Evolutionary conservation across 352 stramenopile genomes (phyloP), one percentile per base, ranked within the genome.

Genomic region (Globisporangium acanthophoron): DNA sequence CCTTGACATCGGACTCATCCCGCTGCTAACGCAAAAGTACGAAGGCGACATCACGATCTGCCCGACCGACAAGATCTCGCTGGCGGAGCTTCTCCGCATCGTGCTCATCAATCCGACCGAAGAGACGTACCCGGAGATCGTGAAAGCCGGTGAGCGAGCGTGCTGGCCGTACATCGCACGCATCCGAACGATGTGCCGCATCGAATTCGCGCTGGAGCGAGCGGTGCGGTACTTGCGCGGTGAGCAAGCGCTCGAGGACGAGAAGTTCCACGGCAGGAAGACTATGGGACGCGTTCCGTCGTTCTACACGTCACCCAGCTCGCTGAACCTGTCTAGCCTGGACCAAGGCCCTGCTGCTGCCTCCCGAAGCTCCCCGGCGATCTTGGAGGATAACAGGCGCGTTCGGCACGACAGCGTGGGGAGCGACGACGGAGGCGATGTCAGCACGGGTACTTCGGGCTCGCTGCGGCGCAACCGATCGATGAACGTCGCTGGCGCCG

Each of bases 41-140:
- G 95, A 98, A 80, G 97, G 97, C 16, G 97, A 99, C 73, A 97
- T 99, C 50, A 99, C 96, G 11, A 92, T 99, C 47, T 97, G 96
- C 49, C 96, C 96, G 60, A 88, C 88, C 3, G 86, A 92, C 52
- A 84, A 98, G 71, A 81, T 98, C 47, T 80, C 83, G 15, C 62
- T 98, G 8, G 71, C 81, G 13, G 85, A 76, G 16, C 84, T 93
- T 50, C 71, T 95, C 41, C 70, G 70, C 21, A 96, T 84, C 49
- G 75, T 92, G 43, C 69, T 98, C 35, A 72, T 58, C 21, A 97
- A 98, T 50, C 89, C 92, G 20, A 87, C 72, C 16, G 66, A 54
- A 13, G 71, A 84, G 13, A 78, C 68, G 20, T 95, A 78, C 46
- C 68, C 75, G 18, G 63, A 81, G 1, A 86, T 92, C 56, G 78